Conservation (phyloP, 345 rosid genomes). For the Combretum micranthum region DNA sequence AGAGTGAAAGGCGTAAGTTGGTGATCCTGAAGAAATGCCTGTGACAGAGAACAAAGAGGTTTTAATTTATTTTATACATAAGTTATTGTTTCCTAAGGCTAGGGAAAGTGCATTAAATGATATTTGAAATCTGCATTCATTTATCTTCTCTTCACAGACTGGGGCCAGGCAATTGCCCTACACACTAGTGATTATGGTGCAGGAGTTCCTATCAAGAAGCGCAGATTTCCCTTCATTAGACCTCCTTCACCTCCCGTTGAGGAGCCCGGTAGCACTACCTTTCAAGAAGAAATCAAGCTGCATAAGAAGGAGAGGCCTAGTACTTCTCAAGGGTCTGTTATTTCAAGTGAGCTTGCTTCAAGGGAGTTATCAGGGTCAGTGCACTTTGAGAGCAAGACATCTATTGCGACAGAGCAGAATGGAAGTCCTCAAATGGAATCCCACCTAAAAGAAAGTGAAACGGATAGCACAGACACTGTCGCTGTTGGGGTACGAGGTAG, state of each 20-base stretch:
- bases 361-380: conserved; percentile 11
- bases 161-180: conserved; percentile 32
- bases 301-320: conserved; percentile 13
- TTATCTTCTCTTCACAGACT: conserved; percentile 38
- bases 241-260: conserved; percentile 34
- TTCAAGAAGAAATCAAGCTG: conserved; percentile 10
- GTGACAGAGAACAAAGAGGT: conserved; percentile 59
- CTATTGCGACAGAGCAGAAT: conserved; percentile 6
- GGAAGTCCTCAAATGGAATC: too few species aligned
- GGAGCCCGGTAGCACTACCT: conserved; percentile 15
- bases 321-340: conserved; percentile 21
- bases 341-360: conserved; percentile 12
- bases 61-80: conserved; percentile 11
- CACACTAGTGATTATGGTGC: conserved; percentile 48
- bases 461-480: conserved; percentile 9
- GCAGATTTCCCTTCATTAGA: conserved; percentile 44
- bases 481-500: conserved; percentile 12
- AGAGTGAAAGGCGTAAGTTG: background rate
- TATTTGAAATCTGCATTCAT: conserved; percentile 3
- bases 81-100: conserved; percentile 8
- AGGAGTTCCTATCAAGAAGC: conserved; percentile 80
- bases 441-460: too few species aligned
- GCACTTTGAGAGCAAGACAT: conserved; percentile 11
- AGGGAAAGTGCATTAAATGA: background rate
- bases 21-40: conserved; percentile 27